These are phyloP conservation scores for Mortierella sp. DNA, from an alignment of 371 early-diverging fungal species.

Conservation along the genomic window DNA sequence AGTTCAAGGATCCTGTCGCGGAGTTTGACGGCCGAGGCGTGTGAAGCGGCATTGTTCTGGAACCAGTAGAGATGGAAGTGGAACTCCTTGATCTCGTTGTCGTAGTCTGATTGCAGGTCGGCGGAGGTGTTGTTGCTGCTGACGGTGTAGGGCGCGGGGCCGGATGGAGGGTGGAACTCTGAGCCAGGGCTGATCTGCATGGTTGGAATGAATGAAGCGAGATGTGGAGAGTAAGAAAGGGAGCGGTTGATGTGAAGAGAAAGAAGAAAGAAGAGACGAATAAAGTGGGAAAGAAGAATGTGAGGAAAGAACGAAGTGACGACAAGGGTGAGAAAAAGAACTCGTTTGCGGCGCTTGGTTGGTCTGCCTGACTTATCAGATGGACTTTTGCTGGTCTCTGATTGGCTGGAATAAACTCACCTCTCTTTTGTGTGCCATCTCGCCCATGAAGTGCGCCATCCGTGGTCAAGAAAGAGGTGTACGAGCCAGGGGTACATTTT, in stretches of 20 bases:
- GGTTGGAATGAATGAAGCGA: background rate
- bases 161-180: background rate
- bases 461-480: no score
- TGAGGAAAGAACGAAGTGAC: background rate
- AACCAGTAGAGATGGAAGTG: conserved; percentile 75
- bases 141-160: background rate
- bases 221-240: background rate
- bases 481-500: no score
- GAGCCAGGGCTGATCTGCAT: conserved; percentile 4
- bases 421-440: no score
- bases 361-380: background rate
- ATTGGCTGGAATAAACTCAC: no score
- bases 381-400: background rate
- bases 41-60: conserved; percentile 57
- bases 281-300: background rate
- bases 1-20: conserved; percentile 60
- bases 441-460: no score
- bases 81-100: conserved; percentile 69
- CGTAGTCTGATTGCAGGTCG: conserved; percentile 50
- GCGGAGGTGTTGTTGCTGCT: conserved; percentile 7
- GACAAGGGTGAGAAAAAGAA: background rate
- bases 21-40: conserved; percentile 57
- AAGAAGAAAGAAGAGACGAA: background rate
- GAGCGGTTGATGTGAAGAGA: background rate
- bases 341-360: background rate